Conservation (phyloP, 192 early-diverging fungal genomes). For the Fimicolochytrium jonesii region DNA sequence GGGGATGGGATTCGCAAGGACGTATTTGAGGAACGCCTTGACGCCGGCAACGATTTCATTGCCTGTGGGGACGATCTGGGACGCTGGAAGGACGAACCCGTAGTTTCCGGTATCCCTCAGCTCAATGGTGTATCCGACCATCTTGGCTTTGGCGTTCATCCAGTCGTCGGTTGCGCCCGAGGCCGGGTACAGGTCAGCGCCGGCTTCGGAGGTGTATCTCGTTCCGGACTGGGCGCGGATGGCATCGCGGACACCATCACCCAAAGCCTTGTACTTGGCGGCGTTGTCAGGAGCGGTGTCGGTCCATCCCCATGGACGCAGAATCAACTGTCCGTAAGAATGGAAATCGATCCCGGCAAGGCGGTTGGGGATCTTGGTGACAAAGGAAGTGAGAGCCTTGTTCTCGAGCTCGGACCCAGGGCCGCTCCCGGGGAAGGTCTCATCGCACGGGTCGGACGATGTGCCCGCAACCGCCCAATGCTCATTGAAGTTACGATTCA, state of each 20-base stretch:
- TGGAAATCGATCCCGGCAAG: constrained; percentile 57
- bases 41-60: constrained; percentile 28
- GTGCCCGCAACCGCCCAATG: constrained; percentile 53
- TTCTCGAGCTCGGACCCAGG: constrained; percentile 46
- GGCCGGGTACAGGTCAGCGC: constrained; percentile 46
- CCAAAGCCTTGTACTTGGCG: constrained; percentile 34
- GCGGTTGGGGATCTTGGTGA: constrained; percentile 36
- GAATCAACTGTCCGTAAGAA: constrained; percentile 53
- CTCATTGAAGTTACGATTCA: constrained; percentile 53
- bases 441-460: constrained; percentile 43
- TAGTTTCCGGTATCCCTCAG: constrained; percentile 40
- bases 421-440: constrained; percentile 44
- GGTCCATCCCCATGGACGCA: constrained; percentile 54
- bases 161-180: constrained; percentile 52
- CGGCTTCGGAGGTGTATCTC: constrained; percentile 25
- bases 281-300: constrained; percentile 34
- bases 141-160: constrained; percentile 42
- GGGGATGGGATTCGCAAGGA: neutral
- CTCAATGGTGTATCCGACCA: constrained; percentile 49
- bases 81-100: constrained; percentile 54
- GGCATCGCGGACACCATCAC: constrained; percentile 31
- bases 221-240: constrained; percentile 40
- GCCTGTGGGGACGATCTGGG: constrained; percentile 52
- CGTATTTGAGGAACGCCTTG: constrained; percentile 9
- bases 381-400: constrained; percentile 44